Evolutionary conservation across 768 basidiomycete genomes (phyloP).

Genomic region (Cystofilobasidium ferigula): DNA sequence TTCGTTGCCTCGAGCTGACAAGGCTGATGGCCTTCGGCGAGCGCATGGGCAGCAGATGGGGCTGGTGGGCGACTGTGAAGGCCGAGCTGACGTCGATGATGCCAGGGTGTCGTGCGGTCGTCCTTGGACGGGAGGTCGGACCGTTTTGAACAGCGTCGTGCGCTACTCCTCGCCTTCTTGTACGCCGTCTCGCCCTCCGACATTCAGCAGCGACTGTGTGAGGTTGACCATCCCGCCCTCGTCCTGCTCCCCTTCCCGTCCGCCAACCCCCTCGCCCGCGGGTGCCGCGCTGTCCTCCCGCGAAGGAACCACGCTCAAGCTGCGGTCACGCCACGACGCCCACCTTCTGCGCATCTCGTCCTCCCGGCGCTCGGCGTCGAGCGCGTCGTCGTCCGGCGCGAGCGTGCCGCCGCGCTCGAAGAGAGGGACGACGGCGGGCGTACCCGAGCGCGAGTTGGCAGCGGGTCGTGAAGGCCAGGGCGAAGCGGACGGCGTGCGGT

Average conservation of each 20-base stretch:
- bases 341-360: not conserved
- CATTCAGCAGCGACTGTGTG: constrained; percentile 4
- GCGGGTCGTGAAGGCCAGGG: not conserved
- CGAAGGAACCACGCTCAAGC: not conserved
- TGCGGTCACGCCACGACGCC: constrained; percentile 12
- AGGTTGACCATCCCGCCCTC: not conserved
- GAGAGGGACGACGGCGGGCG: not conserved
- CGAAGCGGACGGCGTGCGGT: not conserved
- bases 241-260: not conserved
- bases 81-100: too few relatives aligned
- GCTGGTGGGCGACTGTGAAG: too few relatives aligned
- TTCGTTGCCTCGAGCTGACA: too few relatives aligned
- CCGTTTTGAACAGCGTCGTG: too few relatives aligned
- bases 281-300: not conserved
- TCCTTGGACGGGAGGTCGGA: too few relatives aligned
- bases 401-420: constrained; percentile 16
- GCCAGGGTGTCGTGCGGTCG: too few relatives aligned
- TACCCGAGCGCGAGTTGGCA: constrained; percentile 5
- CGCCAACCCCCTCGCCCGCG: not conserved
- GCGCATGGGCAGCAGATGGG: too few relatives aligned
- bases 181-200: not conserved
- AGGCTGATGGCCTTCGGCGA: too few relatives aligned
- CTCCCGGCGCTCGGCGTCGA: not conserved
- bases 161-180: constrained; percentile 11
- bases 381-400: constrained; percentile 7